Evolutionary conservation across 305 asterid genomes (phyloP).

Genomic region (Fraxinus dipetala): DNA sequence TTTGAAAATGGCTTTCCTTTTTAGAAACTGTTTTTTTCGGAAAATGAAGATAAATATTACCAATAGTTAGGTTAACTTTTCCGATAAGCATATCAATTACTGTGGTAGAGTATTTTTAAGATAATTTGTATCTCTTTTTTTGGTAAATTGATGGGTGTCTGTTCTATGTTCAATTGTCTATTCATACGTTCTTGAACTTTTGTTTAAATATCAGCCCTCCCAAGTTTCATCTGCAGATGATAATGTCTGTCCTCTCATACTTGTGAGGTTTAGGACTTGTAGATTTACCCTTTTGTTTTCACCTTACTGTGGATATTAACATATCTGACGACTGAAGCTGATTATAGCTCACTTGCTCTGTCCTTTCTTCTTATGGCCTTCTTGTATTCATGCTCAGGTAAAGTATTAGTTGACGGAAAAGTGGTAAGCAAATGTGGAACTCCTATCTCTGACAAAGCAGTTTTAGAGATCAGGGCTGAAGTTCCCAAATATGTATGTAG

Average conservation of each 20-base stretch:
- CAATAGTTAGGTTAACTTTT: not conserved
- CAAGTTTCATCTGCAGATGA: not conserved
- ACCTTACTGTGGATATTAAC: not conserved
- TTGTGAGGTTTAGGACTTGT: not conserved
- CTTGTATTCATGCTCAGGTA: conserved; percentile 49
- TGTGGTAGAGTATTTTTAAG: not conserved
- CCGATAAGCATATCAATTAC: not conserved
- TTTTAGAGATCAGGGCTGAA: conserved; percentile 87
- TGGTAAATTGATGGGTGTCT: not conserved
- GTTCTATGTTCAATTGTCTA: not conserved
- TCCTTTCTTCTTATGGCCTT: conserved; percentile 9
- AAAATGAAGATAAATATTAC: not conserved
- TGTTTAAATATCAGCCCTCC: not conserved
- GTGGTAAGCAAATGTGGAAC: conserved; percentile 86
- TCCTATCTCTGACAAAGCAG: conserved; percentile 71
- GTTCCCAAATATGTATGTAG: conserved; percentile 98
- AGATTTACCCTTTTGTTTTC: not conserved
- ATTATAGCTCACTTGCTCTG: conserved; percentile 2
- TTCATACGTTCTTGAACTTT: not conserved
- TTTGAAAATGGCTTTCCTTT: not conserved
- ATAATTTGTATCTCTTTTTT: not conserved
- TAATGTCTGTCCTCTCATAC: not conserved
- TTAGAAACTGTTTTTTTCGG: not conserved
- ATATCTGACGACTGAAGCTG: not conserved
- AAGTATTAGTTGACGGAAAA: conserved; percentile 90